Percentiles rank a stretch among this genome's conserved stretches.
phyloP scores from a whole-genome alignment of 1,284 basidiomycete species.

The Ustilago lituana region DNA sequence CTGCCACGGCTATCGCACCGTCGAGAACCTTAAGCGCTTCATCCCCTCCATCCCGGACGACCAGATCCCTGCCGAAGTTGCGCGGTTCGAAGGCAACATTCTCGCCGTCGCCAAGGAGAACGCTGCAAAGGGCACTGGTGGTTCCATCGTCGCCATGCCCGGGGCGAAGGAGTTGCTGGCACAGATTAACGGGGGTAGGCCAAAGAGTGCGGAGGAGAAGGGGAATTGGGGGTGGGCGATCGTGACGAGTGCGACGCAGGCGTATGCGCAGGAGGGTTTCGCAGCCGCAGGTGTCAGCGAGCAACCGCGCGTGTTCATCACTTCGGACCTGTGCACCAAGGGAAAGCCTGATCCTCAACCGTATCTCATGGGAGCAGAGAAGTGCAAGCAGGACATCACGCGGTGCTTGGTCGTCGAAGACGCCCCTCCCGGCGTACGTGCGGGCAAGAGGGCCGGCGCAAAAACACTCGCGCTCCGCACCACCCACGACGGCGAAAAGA shows the following conservation, averaged over 20 bases:
- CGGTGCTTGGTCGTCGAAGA: conserved; percentile 65
- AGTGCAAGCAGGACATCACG: conserved; percentile 42
- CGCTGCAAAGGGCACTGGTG: conserved; percentile 32
- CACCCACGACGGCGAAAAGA: conserved; percentile 58
- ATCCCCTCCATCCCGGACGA: conserved; percentile 55
- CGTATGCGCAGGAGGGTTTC: conserved; percentile 63
- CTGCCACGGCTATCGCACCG: conserved; percentile 63
- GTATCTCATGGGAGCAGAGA: conserved; percentile 61
- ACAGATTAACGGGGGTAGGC: conserved; percentile 50
- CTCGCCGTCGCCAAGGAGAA: conserved; percentile 59
- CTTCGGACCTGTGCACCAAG: conserved; percentile 56
- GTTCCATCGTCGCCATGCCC: conserved; percentile 63
- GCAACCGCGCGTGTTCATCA: conserved; percentile 58
- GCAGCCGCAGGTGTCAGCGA: conserved; percentile 42
- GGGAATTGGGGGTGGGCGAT: conserved; percentile 65
- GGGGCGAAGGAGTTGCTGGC: conserved; percentile 58
- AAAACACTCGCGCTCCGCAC: conserved; percentile 60
- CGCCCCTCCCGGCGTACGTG: conserved; percentile 61
- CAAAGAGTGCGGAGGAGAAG: conserved; percentile 2
- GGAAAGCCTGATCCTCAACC: conserved; percentile 66
- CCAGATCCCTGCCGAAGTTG: conserved; percentile 53
- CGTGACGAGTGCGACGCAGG: conserved; percentile 65
- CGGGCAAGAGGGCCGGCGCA: conserved; percentile 61
- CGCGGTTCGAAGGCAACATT: conserved; percentile 62
- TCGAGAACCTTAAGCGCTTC: conserved; percentile 63